These are phyloP conservation scores for Camellia granthamiana DNA, from an alignment of 148 eudicot genomes.

Conservation along the genomic window DNA sequence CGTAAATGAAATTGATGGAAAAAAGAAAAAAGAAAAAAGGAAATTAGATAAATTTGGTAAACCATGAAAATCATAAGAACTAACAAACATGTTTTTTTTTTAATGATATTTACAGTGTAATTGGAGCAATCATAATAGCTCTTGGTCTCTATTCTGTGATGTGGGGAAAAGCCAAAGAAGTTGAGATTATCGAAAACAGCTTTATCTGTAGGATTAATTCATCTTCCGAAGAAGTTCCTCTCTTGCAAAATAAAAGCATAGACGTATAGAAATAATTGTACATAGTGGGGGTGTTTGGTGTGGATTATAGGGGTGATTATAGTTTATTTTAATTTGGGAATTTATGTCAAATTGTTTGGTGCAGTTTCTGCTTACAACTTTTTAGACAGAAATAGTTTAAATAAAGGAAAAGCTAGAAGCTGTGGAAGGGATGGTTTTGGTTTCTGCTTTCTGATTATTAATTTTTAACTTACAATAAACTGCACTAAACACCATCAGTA, in stretches of 20 bases:
- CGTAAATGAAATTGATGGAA: no score
- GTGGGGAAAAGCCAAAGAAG: constrained; percentile 58
- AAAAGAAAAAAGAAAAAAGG: not conserved
- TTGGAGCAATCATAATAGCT: constrained; percentile 39
- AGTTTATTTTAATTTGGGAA: no score
- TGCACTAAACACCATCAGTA: no score
- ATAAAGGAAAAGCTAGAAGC: no score
- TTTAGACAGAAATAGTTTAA: no score
- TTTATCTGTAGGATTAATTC: constrained; percentile 16
- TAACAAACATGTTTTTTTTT: not conserved
- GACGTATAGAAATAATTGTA: not conserved
- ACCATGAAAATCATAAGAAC: not conserved
- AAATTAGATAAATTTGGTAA: not conserved
- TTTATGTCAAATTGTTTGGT: no score
- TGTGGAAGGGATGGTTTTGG: no score
- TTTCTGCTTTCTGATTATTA: no score
- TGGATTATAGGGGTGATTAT: no score
- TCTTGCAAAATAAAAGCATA: constrained; percentile 15
- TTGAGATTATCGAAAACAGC: constrained; percentile 16
- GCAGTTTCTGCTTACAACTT: no score
- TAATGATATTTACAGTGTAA: constrained; percentile 32
- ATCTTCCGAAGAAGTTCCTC: constrained; percentile 18
- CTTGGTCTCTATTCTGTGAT: constrained; percentile 46
- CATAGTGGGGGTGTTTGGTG: no score
- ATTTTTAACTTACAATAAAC: no score